Conservation (phyloP, 179 eudicot species). For the Kewa caespitosa region DNA sequence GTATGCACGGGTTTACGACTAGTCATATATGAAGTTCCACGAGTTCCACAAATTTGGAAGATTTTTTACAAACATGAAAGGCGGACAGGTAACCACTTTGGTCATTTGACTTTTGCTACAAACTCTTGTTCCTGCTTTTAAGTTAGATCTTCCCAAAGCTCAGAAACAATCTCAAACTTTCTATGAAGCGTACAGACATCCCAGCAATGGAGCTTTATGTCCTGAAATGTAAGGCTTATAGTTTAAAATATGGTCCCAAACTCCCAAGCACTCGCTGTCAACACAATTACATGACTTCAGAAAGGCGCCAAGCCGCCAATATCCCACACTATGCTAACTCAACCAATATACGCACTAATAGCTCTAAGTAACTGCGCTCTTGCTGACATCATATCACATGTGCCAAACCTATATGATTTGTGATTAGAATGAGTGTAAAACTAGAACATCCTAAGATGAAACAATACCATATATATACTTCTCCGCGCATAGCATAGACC, state of each 20-base stretch:
- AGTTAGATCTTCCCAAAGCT: neutral
- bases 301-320: too few species aligned
- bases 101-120: neutral
- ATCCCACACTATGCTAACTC: too few species aligned
- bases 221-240: neutral
- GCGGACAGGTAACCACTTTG: neutral
- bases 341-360: neutral
- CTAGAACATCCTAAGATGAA: neutral
- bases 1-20: too few species aligned
- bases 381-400: neutral
- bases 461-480: neutral
- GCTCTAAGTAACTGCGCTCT: neutral
- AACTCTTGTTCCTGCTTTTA: neutral
- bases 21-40: neutral
- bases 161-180: neutral
- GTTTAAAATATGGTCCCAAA: too few species aligned
- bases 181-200: neutral
- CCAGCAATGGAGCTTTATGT: neutral
- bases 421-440: neutral
- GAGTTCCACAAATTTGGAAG: neutral
- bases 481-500: neutral
- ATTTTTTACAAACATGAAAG: neutral
- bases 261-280: neutral
- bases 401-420: neutral
- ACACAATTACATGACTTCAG: too few species aligned